Conservation (phyloP, 208 protist species). For the Trypanosoma brucei region DNA sequence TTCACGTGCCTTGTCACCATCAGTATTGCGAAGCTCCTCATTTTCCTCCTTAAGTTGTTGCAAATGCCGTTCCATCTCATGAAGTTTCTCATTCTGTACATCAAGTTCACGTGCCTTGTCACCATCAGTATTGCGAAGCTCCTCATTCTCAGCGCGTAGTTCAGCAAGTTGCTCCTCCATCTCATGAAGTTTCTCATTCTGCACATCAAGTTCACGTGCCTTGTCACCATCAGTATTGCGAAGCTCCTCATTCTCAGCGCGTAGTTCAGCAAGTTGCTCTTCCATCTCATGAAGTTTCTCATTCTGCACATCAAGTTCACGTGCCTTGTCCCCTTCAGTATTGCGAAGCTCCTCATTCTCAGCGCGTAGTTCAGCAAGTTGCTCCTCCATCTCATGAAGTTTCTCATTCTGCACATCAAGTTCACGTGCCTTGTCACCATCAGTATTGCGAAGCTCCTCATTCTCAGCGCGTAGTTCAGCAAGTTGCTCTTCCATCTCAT, state of each 20-base stretch:
- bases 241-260: conserved; percentile 7
- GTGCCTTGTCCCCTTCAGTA: background rate
- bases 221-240: background rate
- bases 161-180: background rate
- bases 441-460: background rate
- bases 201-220: background rate
- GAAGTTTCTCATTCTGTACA: background rate
- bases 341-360: background rate
- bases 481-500: background rate
- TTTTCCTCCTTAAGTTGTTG: background rate
- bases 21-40: background rate
- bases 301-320: background rate
- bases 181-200: background rate
- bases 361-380: background rate
- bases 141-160: background rate
- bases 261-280: background rate
- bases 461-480: background rate
- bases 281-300: background rate
- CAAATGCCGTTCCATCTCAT: background rate
- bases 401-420: background rate
- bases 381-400: background rate
- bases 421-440: background rate
- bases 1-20: background rate
- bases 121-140: background rate
- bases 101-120: background rate